phyloP scores from a whole-genome alignment of 2,329 filamentous ascomycete genomes.

The Sporothrix luriei region DNA sequence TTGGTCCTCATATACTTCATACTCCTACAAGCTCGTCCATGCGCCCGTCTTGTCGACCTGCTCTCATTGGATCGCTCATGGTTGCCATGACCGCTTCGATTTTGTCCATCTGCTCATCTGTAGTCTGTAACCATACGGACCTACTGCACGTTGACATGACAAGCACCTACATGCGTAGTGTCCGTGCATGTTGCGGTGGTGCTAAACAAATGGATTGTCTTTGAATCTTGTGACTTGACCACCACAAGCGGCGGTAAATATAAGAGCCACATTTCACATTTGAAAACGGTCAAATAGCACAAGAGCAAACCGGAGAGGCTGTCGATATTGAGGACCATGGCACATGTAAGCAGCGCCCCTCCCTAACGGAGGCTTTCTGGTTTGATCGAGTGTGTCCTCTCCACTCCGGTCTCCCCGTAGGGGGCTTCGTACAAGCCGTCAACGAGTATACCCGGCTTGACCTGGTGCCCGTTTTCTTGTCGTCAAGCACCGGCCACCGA shows the following conservation, averaged over 20 bases:
- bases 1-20: not conserved
- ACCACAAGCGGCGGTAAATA: slow-evolving; percentile 21
- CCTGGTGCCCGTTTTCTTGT: too few relatives aligned
- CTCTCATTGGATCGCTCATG: not conserved
- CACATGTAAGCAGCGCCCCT: too few relatives aligned
- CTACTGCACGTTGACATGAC: slow-evolving; percentile 32
- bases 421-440: too few relatives aligned
- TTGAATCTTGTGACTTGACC: slow-evolving; percentile 8
- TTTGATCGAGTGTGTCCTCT: too few relatives aligned
- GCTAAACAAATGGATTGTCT: not conserved
- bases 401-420: too few relatives aligned
- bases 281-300: not conserved
- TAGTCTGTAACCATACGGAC: slow-evolving; percentile 21
- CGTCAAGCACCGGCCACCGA: too few relatives aligned
- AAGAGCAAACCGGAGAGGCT: not conserved
- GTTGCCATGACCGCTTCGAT: not conserved
- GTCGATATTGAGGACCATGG: not conserved
- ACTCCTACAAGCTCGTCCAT: not conserved
- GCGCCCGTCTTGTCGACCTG: slow-evolving; percentile 4
- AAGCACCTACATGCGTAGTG: slow-evolving; percentile 20
- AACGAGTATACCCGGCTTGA: too few relatives aligned
- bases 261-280: too few relatives aligned
- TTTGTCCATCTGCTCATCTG: slow-evolving; percentile 22
- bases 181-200: slow-evolving; percentile 5
- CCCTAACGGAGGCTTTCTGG: too few relatives aligned